Conservation (phyloP, 2,329 filamentous ascomycete genomes). For the Penicillium hordei region DNA sequence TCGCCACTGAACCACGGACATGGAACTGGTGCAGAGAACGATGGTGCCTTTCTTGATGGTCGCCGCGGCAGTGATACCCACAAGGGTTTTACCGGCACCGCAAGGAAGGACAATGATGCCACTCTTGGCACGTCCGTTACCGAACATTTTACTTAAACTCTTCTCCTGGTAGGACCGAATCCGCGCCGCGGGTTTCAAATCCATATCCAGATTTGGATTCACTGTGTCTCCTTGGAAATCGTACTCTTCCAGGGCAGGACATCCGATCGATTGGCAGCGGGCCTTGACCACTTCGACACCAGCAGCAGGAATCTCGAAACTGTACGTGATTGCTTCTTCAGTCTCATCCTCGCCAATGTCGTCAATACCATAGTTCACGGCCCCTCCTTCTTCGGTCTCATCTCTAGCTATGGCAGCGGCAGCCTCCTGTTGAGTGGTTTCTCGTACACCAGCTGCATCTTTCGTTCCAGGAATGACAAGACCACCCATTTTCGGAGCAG, state of each 20-base stretch:
- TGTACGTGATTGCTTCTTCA: slow-evolving; percentile 84
- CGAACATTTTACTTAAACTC: slow-evolving; percentile 98
- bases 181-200: slow-evolving; percentile 63
- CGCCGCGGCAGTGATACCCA: slow-evolving; percentile 97
- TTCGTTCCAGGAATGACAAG: slow-evolving; percentile 93
- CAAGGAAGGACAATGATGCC: slow-evolving; percentile 97
- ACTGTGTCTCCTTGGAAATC: slow-evolving; percentile 89
- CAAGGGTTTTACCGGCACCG: slow-evolving; percentile 93
- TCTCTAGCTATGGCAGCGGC: slow-evolving; percentile 41
- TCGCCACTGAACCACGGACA: slow-evolving; percentile 97
- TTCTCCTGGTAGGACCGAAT: slow-evolving; percentile 77
- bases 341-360: slow-evolving; percentile 74
- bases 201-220: slow-evolving; percentile 91
- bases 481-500: slow-evolving; percentile 80
- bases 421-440: slow-evolving; percentile 55
- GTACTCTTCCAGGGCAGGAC: slow-evolving; percentile 92
- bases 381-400: slow-evolving; percentile 53
- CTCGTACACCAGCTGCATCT: slow-evolving; percentile 82
- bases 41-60: slow-evolving; percentile 97
- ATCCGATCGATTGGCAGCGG: slow-evolving; percentile 80
- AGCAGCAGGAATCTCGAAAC: slow-evolving; percentile 83
- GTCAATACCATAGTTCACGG: slow-evolving; percentile 67
- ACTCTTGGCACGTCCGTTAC: slow-evolving; percentile 93
- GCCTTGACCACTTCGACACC: slow-evolving; percentile 85
- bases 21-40: slow-evolving; percentile 92